These are phyloP conservation scores for Aspergillus nidulans DNA, from an alignment of 495 filamentous ascomycete species.

Conservation along the genomic window DNA sequence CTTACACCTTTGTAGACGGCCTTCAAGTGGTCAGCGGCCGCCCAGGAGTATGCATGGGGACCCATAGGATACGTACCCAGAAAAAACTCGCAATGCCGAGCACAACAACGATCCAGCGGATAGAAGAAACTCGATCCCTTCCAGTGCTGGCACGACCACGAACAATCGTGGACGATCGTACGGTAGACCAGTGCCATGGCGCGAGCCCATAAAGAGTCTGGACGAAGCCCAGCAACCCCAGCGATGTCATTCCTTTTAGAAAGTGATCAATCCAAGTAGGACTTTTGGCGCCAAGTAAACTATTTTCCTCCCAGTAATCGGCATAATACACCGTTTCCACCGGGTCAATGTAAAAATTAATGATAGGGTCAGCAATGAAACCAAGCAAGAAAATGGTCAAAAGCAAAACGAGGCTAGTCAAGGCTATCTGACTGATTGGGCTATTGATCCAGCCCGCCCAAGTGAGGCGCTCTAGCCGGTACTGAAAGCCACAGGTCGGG, in stretches of 20 bases:
- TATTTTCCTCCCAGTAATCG: slow-evolving; percentile 34
- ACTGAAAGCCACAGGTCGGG: slow-evolving; percentile 81
- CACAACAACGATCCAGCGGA: slow-evolving; percentile 73
- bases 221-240: slow-evolving; percentile 80
- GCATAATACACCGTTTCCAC: slow-evolving; percentile 43
- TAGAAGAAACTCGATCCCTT: slow-evolving; percentile 64
- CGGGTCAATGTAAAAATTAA: slow-evolving; percentile 81
- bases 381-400: slow-evolving; percentile 72
- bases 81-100: slow-evolving; percentile 81
- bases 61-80: slow-evolving; percentile 66
- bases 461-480: slow-evolving; percentile 71
- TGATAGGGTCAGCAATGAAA: slow-evolving; percentile 89
- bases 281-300: slow-evolving; percentile 40
- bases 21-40: slow-evolving; percentile 41
- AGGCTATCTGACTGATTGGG: slow-evolving; percentile 51
- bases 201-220: slow-evolving; percentile 72
- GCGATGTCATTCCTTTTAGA: slow-evolving; percentile 75
- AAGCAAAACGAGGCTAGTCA: slow-evolving; percentile 68
- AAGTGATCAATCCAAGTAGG: slow-evolving; percentile 75
- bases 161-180: slow-evolving; percentile 51
- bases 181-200: slow-evolving; percentile 71
- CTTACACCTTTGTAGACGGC: slow-evolving; percentile 75
- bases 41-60: slow-evolving; percentile 4
- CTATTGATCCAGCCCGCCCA: slow-evolving; percentile 74
- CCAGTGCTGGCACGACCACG: slow-evolving; percentile 57